Base-by-base conservation (phyloP, 73 alveolate genomes). In the Loxodes magnus region DNA sequence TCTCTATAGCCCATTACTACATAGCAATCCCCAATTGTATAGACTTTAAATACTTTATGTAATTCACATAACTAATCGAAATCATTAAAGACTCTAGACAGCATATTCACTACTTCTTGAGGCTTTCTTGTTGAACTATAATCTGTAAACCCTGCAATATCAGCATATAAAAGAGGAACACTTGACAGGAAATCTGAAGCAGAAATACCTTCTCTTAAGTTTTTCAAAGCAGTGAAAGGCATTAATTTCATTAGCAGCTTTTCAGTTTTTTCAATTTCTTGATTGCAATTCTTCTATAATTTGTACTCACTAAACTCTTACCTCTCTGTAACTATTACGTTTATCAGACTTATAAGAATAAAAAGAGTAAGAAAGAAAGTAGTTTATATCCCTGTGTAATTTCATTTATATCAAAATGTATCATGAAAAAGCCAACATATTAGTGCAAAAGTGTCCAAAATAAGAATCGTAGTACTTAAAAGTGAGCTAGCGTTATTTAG, bases 131-230 rank as follows among this genome's bases (percentile, higher is more conserved):
- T 22, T 24, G 82, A 69, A 5, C 88, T 79, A 50, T 70, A 82
- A 31, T 69, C 72, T 12, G 94, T 82, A 29, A 70, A 82, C 4
- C 79, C 55, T 5, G 80, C 90, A 10, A 82, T 82, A 74, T 92
- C 98, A 30, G 97, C 92, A 46, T 76, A 92, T 12, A 92, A 74
- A 51, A 92, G 56, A 17, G 98, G 87, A 17, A 84, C 98, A 51
- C 69, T 81, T 14, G 74, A 90, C 14, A 84, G 56, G 4, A 71
- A 77, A 48, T 92, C 98, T 7, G 76, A 79, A 24, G 67, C 84
- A 42, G 51, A 50, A 9, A 71, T 61, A 28, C 65, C 84, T 9
- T 61, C 62, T 28, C 78, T 50, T 0, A 74, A 73, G 58, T 58
- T 69, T 26, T 71, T 71, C 1, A 58, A 73, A 6, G 53, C 74